These are phyloP conservation scores for Acacia pycnantha DNA, from an alignment of 331 rosid species.

Conservation along the genomic window DNA sequence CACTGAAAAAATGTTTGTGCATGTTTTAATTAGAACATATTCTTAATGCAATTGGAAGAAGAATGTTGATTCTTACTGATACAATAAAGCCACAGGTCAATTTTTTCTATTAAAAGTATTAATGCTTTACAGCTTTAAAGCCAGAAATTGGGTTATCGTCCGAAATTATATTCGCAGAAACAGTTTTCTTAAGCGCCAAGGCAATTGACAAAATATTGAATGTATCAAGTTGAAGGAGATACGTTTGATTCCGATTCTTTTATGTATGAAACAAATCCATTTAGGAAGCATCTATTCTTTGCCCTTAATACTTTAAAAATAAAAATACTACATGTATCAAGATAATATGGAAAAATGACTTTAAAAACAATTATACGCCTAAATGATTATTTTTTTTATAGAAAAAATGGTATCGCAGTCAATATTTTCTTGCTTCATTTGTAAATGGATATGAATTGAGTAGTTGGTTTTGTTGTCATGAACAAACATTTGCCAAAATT, in stretches of 20 bases:
- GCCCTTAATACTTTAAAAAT: neutral
- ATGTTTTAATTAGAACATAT: conserved; percentile 26
- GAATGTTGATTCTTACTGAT: neutral
- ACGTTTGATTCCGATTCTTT: neutral
- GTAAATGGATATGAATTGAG: neutral
- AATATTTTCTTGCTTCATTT: neutral
- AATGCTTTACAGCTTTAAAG: conserved; percentile 12
- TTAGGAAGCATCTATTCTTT: neutral
- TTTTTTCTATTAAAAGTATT: neutral
- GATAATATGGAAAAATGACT: neutral
- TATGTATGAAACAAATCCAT: neutral
- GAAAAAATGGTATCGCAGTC: neutral
- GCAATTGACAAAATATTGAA: no score
- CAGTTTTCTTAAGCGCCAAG: neutral
- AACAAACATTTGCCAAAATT: neutral
- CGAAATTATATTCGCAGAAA: neutral
- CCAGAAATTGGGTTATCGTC: neutral
- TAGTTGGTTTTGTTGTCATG: neutral
- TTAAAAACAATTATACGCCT: neutral
- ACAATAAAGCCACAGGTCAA: neutral
- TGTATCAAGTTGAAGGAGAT: neutral
- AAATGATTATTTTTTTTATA: no score
- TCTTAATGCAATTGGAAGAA: conserved; percentile 28
- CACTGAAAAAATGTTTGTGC: no score
- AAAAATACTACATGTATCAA: no score